Base-by-base conservation (phyloP, 2,329 filamentous ascomycete genomes). In the Macrophomina phaseolina region DNA sequence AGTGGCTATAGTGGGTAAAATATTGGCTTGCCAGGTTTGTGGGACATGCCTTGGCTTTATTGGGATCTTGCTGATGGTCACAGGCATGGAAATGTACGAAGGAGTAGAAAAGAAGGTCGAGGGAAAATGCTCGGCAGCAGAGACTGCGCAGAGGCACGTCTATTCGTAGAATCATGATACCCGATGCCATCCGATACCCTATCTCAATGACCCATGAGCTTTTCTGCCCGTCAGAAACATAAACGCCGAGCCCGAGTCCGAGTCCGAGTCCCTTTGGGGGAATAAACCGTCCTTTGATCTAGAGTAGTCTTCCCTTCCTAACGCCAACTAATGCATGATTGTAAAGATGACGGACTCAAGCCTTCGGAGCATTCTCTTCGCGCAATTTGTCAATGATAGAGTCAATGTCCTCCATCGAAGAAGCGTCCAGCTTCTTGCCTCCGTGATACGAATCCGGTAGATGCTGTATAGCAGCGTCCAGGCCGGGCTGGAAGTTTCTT, bases 391-490 rank as follows among this genome's bases (percentile, higher is more conserved):
- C 83, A 76, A 97, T 92, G 58, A 97, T 81, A 36, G 79, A 82
- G 78, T 97, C 92, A 48, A 97, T 89, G 7, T 88, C 89, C 64
- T 93, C 91, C 95, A 98, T 98, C 77, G 97, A 89, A 23, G 81
- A 83, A 0, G 94, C 93, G 75, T 97, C 91, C n/a, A 94, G 81
- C 40, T 64, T 58, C 30, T 34, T 48, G n/a, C 51, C 66, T 1
- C 78, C 78, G 74, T 88, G 85, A 60, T 88, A 80, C 73, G 90
- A 86, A 42, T 85, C 83, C 1, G 89, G 87, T 68, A 93, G 82
- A 30, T 84, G 82, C 76, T 93, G 90, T 80, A 94, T 84, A 32
- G 90, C 76, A 70, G 84, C 84, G 71, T 90, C 85, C 71, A 90
- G 79, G 1, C 80, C 90, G 1, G 93, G 91, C 81, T 97, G 94